Percentiles rank a stretch among this genome's conserved stretches.
Evolutionary conservation across 495 filamentous ascomycete species (phyloP).

Genomic region (Podospora fimiseda): DNA sequence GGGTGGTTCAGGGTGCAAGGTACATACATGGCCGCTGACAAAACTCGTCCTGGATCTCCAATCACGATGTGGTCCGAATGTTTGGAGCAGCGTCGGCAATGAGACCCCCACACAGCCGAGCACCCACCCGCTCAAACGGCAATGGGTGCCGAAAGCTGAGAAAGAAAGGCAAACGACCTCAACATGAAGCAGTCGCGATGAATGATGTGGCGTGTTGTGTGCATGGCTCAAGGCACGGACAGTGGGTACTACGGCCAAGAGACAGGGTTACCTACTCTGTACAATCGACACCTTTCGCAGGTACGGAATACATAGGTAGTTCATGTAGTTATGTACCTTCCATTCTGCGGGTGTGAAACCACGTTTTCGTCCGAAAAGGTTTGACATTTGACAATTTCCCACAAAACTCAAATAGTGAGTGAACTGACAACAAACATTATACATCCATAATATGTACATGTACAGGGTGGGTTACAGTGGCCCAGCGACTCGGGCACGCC

Average conservation of each 20-base stretch:
- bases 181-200: background rate
- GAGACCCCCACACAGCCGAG: background rate
- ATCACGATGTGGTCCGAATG: background rate
- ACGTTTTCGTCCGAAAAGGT: too few relatives aligned
- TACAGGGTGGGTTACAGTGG: slow-evolving; percentile 5
- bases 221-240: background rate
- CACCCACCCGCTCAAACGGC: background rate
- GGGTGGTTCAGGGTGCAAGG: too few relatives aligned
- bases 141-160: background rate
- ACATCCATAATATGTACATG: too few relatives aligned
- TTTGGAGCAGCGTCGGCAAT: background rate
- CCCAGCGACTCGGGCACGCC: slow-evolving; percentile 2
- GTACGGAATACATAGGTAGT: background rate
- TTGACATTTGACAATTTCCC: background rate
- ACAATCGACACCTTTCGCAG: too few relatives aligned
- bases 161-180: too few relatives aligned
- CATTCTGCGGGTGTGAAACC: too few relatives aligned
- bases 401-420: too few relatives aligned
- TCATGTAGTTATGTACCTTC: background rate
- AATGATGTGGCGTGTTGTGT: slow-evolving; percentile 8
- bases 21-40: too few relatives aligned
- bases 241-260: slow-evolving; percentile 1
- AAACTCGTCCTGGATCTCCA: background rate
- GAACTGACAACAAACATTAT: too few relatives aligned
- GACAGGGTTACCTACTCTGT: slow-evolving; percentile 1